phyloP scores from a whole-genome alignment of 176 grass and related monocot species.

The Oryza longistaminata region DNA sequence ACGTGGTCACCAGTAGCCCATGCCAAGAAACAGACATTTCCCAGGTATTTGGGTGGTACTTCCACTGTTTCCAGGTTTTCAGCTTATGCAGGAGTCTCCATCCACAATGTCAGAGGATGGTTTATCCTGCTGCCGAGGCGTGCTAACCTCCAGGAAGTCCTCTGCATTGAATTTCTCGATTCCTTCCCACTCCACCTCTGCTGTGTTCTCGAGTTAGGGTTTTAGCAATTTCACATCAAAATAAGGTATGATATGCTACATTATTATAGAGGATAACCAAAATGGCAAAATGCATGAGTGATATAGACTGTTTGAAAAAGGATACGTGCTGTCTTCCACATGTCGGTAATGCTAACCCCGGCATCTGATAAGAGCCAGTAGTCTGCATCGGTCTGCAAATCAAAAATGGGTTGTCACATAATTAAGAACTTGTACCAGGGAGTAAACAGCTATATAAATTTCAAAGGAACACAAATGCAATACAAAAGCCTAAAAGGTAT shows the following conservation, averaged over 20 bases:
- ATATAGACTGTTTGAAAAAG: slow-evolving; percentile 38
- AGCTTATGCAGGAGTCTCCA: slow-evolving; percentile 37
- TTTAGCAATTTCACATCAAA: slow-evolving; percentile 23
- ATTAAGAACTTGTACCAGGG: slow-evolving; percentile 1
- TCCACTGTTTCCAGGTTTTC: slow-evolving; percentile 2
- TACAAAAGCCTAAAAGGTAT: slow-evolving; percentile 29
- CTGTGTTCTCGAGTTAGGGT: slow-evolving; percentile 46
- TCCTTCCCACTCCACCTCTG: slow-evolving; percentile 54
- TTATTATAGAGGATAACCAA: not conserved
- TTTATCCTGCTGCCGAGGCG: slow-evolving; percentile 48
- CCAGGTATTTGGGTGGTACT: not conserved
- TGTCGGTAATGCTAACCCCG: slow-evolving; percentile 83
- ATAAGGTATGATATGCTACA: not conserved
- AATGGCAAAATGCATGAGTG: slow-evolving; percentile 4
- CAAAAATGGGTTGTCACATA: slow-evolving; percentile 10
- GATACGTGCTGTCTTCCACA: slow-evolving; percentile 95
- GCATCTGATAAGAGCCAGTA: slow-evolving; percentile 88
- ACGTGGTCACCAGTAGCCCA: not conserved
- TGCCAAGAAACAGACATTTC: slow-evolving; percentile 5
- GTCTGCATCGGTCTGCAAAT: slow-evolving; percentile 68
- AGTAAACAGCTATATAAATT: not conserved
- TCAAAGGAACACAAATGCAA: not conserved
- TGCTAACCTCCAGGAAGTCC: slow-evolving; percentile 57
- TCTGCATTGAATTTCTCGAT: slow-evolving; percentile 48
- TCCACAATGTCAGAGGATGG: slow-evolving; percentile 15